These are phyloP conservation scores for Typha latifolia DNA, from an alignment of 176 grass and related monocot genomes.

Conservation along the genomic window DNA sequence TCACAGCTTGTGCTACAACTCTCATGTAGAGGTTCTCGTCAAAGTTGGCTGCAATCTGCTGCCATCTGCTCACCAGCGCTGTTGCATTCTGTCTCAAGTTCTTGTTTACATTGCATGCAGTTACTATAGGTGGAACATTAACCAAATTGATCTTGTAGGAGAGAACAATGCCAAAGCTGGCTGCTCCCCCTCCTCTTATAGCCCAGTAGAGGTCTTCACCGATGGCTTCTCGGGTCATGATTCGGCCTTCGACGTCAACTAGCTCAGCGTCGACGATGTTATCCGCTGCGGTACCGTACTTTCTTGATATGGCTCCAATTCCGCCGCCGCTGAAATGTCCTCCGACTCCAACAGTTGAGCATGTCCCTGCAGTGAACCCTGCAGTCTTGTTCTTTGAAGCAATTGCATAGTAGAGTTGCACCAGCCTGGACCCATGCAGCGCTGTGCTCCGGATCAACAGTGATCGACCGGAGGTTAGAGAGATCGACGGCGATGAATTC, in stretches of 20 bases:
- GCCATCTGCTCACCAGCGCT: slow-evolving; percentile 16
- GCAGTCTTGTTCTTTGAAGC: not conserved
- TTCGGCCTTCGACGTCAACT: slow-evolving; percentile 15
- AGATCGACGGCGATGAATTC: slow-evolving; percentile 36
- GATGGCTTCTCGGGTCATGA: slow-evolving; percentile 10
- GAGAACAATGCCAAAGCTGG: slow-evolving; percentile 19
- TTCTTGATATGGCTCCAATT: slow-evolving; percentile 13
- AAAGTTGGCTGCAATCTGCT: slow-evolving; percentile 7
- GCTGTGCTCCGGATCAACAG: not conserved
- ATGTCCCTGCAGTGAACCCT: slow-evolving; percentile 13
- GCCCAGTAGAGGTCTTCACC: slow-evolving; percentile 31
- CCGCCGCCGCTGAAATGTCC: slow-evolving; percentile 18
- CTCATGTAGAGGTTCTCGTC: slow-evolving; percentile 11
- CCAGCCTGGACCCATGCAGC: slow-evolving; percentile 49
- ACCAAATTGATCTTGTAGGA: slow-evolving; percentile 19
- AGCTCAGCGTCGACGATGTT: slow-evolving; percentile 23
- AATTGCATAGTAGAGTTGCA: not conserved
- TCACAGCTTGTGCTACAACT: not conserved
- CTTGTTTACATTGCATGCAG: slow-evolving; percentile 12
- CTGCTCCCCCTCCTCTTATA: slow-evolving; percentile 14
- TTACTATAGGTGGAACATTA: slow-evolving; percentile 11
- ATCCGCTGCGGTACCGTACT: slow-evolving; percentile 13
- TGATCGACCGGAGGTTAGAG: not conserved
- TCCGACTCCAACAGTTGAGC: slow-evolving; percentile 10
- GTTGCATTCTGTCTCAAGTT: slow-evolving; percentile 9